Evolutionary conservation across 805 yeast genomes (phyloP), one percentile per base, ranked within the genome.

Genomic region (Diddensiella santjacobensis): DNA sequence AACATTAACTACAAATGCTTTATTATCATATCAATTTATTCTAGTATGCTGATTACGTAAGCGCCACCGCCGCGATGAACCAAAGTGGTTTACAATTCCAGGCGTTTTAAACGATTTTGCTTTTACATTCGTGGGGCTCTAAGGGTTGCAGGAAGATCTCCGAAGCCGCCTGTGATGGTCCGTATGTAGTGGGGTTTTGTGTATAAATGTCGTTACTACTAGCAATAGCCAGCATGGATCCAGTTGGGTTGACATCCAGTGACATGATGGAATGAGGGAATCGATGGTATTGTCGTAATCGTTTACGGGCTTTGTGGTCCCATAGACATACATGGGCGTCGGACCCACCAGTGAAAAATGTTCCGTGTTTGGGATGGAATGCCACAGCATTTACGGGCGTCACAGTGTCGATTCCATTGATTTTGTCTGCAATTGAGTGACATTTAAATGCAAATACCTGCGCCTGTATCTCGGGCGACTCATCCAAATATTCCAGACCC

Each of bases 401-500:
- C 10, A 77, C 83, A 31, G 75, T 63, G 49, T 80, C 86, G 5
- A 69, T 68, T 38, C 71, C 78, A n/a, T 40, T 30, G 3, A 39
- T 39, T 11, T 48, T 55, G 20, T 54, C 54, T 19, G 29, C 44
- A 4, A 51, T 52, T 26, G 95, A 67, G 63, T 88, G 96, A 52
- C 95, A 83, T 58, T 87, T 80, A 71, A 88, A 88, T 0, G 96
- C 91, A 63, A 82, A 89, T 47, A 79, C 76, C 48, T 70, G 66
- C 1, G 64, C 55, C 44, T 68, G 75, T 3, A 60, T 59, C 39
- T 67, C 66, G 1, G 73, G 70, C 2, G 73, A 63, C 3, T 78
- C 74, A 47, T 80, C 78, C 46, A 82, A 77, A 57, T 73, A 81
- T 52, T 87, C 91, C 22, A 87, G 77, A 0, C 89, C 81, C 1